Conservation (phyloP, 768 basidiomycete species). For the Candolleomyces efflorescens region DNA sequence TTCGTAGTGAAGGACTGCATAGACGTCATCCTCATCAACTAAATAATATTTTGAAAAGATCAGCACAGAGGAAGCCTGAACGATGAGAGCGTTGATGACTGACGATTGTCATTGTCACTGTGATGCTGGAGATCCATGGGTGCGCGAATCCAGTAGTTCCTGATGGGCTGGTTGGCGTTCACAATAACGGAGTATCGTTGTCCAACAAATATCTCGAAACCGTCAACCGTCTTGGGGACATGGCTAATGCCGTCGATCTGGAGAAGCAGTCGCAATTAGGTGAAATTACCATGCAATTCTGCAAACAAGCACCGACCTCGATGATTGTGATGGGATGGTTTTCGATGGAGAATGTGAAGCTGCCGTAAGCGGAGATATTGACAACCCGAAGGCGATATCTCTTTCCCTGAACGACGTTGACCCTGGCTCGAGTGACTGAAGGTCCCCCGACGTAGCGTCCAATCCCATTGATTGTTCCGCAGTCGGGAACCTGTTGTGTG, state of each 20-base stretch:
- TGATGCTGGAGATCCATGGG: slow-evolving; percentile 12
- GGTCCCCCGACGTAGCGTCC: slow-evolving; percentile 42
- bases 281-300: background rate
- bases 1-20: slow-evolving; percentile 23
- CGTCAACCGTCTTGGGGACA: slow-evolving; percentile 24
- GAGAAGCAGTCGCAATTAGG: slow-evolving; percentile 14
- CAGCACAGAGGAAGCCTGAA: background rate
- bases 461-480: slow-evolving; percentile 44
- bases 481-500: slow-evolving; percentile 22
- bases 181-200: slow-evolving; percentile 41
- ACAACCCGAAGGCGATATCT: slow-evolving; percentile 55
- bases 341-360: slow-evolving; percentile 35
- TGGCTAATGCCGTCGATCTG: slow-evolving; percentile 32
- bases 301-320: slow-evolving; percentile 9
- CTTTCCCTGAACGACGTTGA: slow-evolving; percentile 36
- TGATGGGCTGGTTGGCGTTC: slow-evolving; percentile 30
- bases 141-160: slow-evolving; percentile 35
- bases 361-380: slow-evolving; percentile 42
- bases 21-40: slow-evolving; percentile 16
- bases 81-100: background rate
- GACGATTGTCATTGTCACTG: slow-evolving; percentile 12
- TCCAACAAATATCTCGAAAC: slow-evolving; percentile 30
- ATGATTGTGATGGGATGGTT: slow-evolving; percentile 20
- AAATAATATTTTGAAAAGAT: background rate
- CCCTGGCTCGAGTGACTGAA: slow-evolving; percentile 30